Conservation (phyloP, 2,329 filamentous ascomycete genomes). For the Aspergillus felis region DNA sequence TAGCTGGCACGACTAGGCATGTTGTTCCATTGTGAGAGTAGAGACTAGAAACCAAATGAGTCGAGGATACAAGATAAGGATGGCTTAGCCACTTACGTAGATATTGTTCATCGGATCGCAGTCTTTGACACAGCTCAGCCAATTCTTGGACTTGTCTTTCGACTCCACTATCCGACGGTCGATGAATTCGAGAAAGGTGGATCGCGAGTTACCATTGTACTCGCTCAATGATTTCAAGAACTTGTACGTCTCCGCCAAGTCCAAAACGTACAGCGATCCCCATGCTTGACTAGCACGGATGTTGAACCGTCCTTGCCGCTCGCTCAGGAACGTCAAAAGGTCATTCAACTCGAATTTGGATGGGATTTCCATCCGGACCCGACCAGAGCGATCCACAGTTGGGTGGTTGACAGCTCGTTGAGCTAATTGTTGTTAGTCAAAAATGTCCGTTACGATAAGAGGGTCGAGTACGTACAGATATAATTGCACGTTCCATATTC, state of each 20-base stretch:
- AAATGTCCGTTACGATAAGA: not conserved
- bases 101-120: conserved; percentile 39
- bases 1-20: conserved; percentile 46
- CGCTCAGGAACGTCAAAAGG: conserved; percentile 34
- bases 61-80: not conserved
- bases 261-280: conserved; percentile 40
- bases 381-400: conserved; percentile 30
- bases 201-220: conserved; percentile 35
- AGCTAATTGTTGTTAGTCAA: conserved; percentile 28
- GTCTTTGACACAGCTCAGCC: conserved; percentile 39
- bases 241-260: conserved; percentile 39
- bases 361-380: conserved; percentile 40
- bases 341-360: conserved; percentile 37
- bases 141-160: conserved; percentile 44
- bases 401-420: conserved; percentile 43
- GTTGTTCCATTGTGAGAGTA: conserved; percentile 43
- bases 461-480: conserved; percentile 33
- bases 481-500: conserved; percentile 45
- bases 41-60: conserved; percentile 23
- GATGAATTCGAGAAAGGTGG: conserved; percentile 43
- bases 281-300: conserved; percentile 42
- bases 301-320: conserved; percentile 41
- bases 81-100: conserved; percentile 30
- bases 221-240: conserved; percentile 38
- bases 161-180: conserved; percentile 43